phyloP scores from a whole-genome alignment of 2,329 filamentous ascomycete species.

The Chrysoporthe puriensis region DNA sequence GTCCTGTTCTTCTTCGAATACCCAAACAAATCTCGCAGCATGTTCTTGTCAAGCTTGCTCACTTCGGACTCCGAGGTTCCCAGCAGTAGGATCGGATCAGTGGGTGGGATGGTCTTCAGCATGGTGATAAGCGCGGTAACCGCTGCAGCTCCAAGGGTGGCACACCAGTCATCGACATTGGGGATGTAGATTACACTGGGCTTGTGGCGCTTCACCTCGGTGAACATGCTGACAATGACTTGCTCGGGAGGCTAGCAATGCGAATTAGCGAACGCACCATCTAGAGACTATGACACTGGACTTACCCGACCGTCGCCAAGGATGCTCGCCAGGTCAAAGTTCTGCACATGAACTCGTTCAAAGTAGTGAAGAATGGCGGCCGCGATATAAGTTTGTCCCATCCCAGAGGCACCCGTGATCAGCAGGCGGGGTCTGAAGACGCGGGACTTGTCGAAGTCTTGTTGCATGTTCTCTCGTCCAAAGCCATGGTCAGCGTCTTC shows the following conservation, averaged over 20 bases:
- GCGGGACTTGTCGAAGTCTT: constrained; percentile 84
- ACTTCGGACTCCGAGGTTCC: constrained; percentile 77
- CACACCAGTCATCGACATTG: constrained; percentile 85
- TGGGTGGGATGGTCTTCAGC: constrained; percentile 80
- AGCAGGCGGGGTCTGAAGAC: constrained; percentile 88
- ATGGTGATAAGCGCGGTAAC: constrained; percentile 84
- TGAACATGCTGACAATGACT: constrained; percentile 86
- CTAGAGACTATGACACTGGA: not conserved
- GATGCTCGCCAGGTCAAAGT: constrained; percentile 87
- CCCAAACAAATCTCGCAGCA: constrained; percentile 81
- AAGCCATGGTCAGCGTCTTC: constrained; percentile 84
- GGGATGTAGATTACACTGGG: constrained; percentile 96
- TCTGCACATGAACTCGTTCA: constrained; percentile 92
- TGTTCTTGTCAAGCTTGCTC: constrained; percentile 62
- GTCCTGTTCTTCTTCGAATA: constrained; percentile 81
- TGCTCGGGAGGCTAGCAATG: constrained; percentile 71
- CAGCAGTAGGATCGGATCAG: constrained; percentile 85
- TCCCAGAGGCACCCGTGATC: constrained; percentile 79
- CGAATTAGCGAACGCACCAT: constrained; percentile 33
- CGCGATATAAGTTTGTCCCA: constrained; percentile 91
- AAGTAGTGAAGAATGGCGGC: constrained; percentile 87
- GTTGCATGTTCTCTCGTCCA: constrained; percentile 72
- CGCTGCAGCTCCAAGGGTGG: constrained; percentile 62
- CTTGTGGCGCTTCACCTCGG: constrained; percentile 91
- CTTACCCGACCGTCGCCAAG: constrained; percentile 79